phyloP scores from a whole-genome alignment of 352 stramenopile genomes.

The Phytopythium montanum region DNA sequence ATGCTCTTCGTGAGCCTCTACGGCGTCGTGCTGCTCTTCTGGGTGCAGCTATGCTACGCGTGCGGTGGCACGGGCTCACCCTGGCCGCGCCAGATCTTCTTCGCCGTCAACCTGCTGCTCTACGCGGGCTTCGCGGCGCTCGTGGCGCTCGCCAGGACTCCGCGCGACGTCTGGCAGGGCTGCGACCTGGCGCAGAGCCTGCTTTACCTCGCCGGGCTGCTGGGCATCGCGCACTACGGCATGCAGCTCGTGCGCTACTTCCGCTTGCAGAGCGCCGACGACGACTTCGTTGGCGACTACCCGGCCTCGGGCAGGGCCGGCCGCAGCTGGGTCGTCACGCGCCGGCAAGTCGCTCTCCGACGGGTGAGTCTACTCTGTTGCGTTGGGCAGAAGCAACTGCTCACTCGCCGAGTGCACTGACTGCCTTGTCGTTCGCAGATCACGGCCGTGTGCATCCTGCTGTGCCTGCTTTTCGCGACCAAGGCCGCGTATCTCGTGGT shows the following conservation, averaged over 20 bases:
- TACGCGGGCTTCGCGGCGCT: conserved; percentile 39
- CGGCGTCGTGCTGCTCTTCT: conserved; percentile 60
- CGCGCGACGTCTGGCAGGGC: conserved; percentile 34
- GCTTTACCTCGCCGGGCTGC: conserved; percentile 40
- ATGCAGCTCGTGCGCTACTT: conserved; percentile 55
- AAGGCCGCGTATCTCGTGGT: conserved; percentile 46
- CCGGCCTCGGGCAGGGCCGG: conserved; percentile 10
- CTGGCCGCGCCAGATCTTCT: conserved; percentile 51
- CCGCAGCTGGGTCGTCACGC: conserved; percentile 11
- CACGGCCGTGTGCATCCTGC: conserved; percentile 44
- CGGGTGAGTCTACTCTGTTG: conserved; percentile 17
- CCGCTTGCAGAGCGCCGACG: conserved; percentile 40
- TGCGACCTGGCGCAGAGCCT: conserved; percentile 40
- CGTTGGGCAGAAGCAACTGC: too few species aligned
- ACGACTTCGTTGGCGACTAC: conserved; percentile 54
- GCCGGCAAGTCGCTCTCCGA: conserved; percentile 41
- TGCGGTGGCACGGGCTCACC: conserved; percentile 49
- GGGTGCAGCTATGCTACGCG: conserved; percentile 55
- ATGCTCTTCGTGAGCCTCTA: conserved; percentile 64
- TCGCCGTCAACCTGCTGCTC: conserved; percentile 48
- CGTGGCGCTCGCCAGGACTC: conserved; percentile 21
- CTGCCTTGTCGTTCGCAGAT: conserved; percentile 20
- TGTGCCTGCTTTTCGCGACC: conserved; percentile 42
- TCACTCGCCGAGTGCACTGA: neutral
- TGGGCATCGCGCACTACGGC: conserved; percentile 56